Conservation (phyloP, 352 stramenopile genomes). For the Phytophthora agathidicida region DNA sequence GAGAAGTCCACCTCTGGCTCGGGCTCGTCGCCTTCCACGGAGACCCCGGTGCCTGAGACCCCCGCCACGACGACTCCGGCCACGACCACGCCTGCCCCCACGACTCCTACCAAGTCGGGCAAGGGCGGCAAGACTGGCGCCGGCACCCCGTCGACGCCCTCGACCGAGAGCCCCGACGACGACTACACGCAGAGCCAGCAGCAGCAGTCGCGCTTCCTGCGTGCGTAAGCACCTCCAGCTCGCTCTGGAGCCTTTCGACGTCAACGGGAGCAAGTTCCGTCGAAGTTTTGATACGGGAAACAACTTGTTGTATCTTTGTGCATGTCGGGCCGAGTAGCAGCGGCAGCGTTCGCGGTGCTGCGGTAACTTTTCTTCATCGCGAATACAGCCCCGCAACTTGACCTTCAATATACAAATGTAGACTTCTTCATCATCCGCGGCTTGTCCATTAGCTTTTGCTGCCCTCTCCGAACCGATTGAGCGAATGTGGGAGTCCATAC, state of each 20-base stretch:
- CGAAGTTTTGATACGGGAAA: constrained; percentile 35
- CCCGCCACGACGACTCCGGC: constrained; percentile 20
- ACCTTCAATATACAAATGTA: constrained; percentile 27
- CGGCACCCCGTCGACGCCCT: constrained; percentile 5
- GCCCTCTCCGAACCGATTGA: too few relatives aligned
- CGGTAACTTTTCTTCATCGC: constrained; percentile 28
- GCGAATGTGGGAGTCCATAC: too few relatives aligned
- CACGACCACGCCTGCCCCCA: constrained; percentile 11
- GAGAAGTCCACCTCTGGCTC: constrained; percentile 17
- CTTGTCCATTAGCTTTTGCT: background rate
- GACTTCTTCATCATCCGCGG: constrained; percentile 3
- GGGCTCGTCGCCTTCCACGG: constrained; percentile 11
- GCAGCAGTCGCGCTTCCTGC: constrained; percentile 31
- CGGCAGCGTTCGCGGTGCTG: constrained; percentile 1
- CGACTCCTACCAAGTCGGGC: constrained; percentile 18
- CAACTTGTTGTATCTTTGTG: constrained; percentile 36
- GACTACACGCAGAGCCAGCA: constrained; percentile 27
- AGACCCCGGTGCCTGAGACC: constrained; percentile 13
- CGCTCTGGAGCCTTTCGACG: constrained; percentile 25
- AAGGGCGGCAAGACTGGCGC: constrained; percentile 28
- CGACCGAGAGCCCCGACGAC: constrained; percentile 25
- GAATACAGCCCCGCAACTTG: constrained; percentile 25
- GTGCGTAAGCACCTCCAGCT: constrained; percentile 21
- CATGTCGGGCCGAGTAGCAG: constrained; percentile 24
- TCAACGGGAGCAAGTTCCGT: constrained; percentile 37